These are phyloP conservation scores for Cyclaneusma minus DNA, from an alignment of 2,329 filamentous ascomycete species.

Conservation along the genomic window DNA sequence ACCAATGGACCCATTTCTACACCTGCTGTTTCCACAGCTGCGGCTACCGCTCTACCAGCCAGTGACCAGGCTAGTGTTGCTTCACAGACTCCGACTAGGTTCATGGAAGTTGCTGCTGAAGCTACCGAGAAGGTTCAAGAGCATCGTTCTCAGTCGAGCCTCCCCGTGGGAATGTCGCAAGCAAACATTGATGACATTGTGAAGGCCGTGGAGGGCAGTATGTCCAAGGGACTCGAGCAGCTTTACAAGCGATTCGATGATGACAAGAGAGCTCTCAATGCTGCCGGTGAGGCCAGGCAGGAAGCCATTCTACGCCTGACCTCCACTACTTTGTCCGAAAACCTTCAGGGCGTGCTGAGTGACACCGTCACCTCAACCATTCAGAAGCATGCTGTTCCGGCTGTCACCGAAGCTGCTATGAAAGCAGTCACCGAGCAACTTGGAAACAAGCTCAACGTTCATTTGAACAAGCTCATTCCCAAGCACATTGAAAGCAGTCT, in stretches of 20 bases:
- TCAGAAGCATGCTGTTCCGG: conserved; percentile 59
- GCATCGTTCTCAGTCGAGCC: conserved; percentile 16
- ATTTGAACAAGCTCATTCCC: conserved; percentile 41
- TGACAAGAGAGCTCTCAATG: conserved; percentile 51
- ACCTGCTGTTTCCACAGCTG: conserved; percentile 2
- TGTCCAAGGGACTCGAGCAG: conserved; percentile 35
- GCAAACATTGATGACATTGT: conserved; percentile 27
- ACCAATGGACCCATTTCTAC: conserved; percentile 16
- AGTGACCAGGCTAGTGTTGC: no score
- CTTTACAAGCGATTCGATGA: conserved; percentile 49
- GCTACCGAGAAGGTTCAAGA: conserved; percentile 9
- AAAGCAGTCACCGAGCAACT: conserved; percentile 59
- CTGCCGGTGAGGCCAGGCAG: conserved; percentile 47
- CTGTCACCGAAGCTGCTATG: conserved; percentile 51
- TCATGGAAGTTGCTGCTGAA: conserved; percentile 8
- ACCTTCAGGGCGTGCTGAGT: conserved; percentile 35
- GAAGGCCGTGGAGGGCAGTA: conserved; percentile 29
- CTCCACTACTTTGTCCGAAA: conserved; percentile 52
- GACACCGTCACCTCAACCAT: conserved; percentile 46
- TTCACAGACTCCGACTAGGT: no score
- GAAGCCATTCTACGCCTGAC: conserved; percentile 54
- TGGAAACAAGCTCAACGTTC: conserved; percentile 36
- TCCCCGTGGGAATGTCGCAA: conserved; percentile 4
- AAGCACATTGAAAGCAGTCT: conserved; percentile 59
- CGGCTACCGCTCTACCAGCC: neutral